Conservation (phyloP, 2,329 filamentous ascomycete species). For the Fusarium mangiferae region DNA sequence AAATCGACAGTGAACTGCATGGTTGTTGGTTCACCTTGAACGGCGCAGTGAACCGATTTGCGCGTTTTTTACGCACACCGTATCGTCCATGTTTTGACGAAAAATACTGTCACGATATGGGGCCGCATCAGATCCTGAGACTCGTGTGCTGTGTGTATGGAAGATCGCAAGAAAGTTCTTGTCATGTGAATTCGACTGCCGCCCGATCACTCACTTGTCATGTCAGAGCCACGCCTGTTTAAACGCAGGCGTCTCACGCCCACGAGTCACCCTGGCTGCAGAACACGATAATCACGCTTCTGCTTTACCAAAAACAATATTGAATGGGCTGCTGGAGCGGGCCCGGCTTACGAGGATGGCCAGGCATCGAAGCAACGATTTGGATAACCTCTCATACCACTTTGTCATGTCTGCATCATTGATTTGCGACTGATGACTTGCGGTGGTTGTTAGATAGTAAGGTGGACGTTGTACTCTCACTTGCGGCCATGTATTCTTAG, state of each 20-base stretch:
- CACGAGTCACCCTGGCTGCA: neutral
- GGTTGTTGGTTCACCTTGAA: neutral
- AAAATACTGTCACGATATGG: neutral
- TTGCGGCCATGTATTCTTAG: constrained; percentile 15
- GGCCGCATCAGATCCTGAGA: constrained; percentile 12
- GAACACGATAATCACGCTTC: constrained; percentile 3
- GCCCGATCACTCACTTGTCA: constrained; percentile 4
- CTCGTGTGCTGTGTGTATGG: constrained; percentile 4
- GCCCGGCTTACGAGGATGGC: neutral
- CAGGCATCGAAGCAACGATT: constrained; percentile 6
- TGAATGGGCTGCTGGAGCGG: neutral
- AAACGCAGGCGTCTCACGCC: constrained; percentile 1
- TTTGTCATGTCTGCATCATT: constrained; percentile 4
- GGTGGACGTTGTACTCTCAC: constrained; percentile 7
- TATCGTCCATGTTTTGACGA: constrained; percentile 1
- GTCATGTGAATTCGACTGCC: constrained; percentile 6
- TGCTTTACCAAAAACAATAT: neutral
- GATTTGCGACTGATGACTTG: constrained; percentile 2
- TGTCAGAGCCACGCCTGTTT: constrained; percentile 1
- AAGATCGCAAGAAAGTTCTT: constrained; percentile 34
- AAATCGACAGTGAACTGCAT: neutral
- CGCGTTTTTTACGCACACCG: neutral
- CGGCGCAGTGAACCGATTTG: neutral
- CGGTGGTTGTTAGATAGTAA: neutral
- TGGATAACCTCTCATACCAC: constrained; percentile 5